Base-by-base conservation (phyloP, 192 early-diverging fungal genomes). In the Umbelopsis ramanniana region DNA sequence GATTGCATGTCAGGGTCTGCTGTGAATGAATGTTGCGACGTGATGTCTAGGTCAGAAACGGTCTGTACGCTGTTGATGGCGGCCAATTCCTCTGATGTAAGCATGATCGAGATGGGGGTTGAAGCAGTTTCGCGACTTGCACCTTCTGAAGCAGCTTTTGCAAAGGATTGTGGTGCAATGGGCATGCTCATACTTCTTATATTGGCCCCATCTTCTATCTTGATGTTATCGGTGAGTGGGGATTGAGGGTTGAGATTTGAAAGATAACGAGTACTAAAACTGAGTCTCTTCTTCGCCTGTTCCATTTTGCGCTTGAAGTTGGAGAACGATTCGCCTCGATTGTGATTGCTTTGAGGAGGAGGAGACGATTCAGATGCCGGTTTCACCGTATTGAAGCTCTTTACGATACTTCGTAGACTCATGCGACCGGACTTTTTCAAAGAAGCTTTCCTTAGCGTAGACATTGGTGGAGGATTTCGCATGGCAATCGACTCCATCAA, bases 401-500 rank as follows among this genome's bases (percentile, higher is more conserved):
- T 46, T 11, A 47, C 45, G 24, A 52, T 52, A 15, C 33, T 69
- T 50, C 47, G 47, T 26, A 47, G 26, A 37, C 68, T 69, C 47
- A 46, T 69, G 19, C 68, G 45, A n/a, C 46, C 68, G 5, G 68
- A 69, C 33, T n/a, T 24, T 14, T 46, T 50, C 47, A 69, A 50
- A 0, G 68, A 69, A 14, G 46, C 45, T 35, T 46, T 69, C 8
- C 47, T n/a, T 6, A 46, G 9, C 4, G 47, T 50, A 2, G 68
- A 69, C 68, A 69, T 69, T 17, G 46, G 45, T 22, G 29, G 45
- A 37, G 68, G 68, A 33, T 69, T 50, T 12, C 68, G 45, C 47
- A 50, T 50, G 12, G 45, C 47, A 37, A 69, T 69, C 29, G 45
- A 46, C n/a, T 50, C 17, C 15, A 52, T 17, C 10, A 69, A 21